Evolutionary conservation across 1,284 basidiomycete genomes (phyloP), one percentile per base, ranked within the genome.

Genomic region (Ganoderma multipileum): DNA sequence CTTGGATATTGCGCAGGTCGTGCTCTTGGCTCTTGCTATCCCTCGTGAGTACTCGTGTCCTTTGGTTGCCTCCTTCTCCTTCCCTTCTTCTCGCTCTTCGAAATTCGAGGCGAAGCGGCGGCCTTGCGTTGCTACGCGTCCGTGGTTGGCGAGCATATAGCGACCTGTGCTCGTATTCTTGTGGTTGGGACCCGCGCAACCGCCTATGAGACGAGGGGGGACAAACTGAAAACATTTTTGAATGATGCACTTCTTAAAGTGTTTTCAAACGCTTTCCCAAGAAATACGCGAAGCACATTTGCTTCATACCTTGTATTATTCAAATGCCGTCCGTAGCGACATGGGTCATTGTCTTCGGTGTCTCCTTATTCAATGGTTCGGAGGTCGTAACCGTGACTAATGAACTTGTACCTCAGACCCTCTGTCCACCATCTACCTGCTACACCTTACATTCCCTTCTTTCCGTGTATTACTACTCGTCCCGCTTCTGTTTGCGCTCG

Each of bases 401-500:
- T 38, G 16, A 9, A 2, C 38, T 20, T n/a, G 18, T 14, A n/a
- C 23, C 14, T 23, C 68, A 79, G 78, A 63, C 74, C 81, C 75
- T 57, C 77, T 84, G 68, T 80, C 79, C 50, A 79, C 87, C 61
- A 80, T 83, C 38, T 81, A 82, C 60, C 76, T 89, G 39, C 79
- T 92, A 62, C 91, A 92, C 74, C 79, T 92, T 67, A 80, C 83
- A 18, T 87, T 93, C 70, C 87, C 90, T 20, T 81, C 87, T 58
- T 81, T 93, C 76, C 90, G 93, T 67, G 83, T 90, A 41, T 77
- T 94, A 44, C 76, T 91, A 61, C 83, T 93, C 28, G 71, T 87
- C 18, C 85, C 88, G 12, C 83, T 95, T 52, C 78, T 91, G 63
- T 81, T 83, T 42, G 83, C 85, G 12, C 83, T 94, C 64, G 78